Base-by-base conservation (phyloP, 805 yeast species). In the Saturnispora quitensis region DNA sequence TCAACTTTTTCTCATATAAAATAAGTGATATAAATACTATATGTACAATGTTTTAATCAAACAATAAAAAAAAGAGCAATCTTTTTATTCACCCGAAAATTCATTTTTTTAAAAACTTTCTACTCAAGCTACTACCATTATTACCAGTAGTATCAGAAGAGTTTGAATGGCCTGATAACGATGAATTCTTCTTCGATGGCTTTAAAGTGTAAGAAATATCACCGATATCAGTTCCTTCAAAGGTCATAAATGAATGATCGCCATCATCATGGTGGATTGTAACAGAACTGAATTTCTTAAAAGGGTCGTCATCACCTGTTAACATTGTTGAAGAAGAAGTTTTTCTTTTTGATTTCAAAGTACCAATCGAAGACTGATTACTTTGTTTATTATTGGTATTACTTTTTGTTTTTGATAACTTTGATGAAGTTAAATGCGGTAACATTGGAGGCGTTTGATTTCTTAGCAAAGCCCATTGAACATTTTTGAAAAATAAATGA, bases 381-480 rank as follows among this genome's bases (percentile, higher is more conserved):
- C 56, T 45, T 40, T 47, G 52, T 38, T 56, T 56, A 27, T 50
- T 51, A 36, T 50, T 51, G 31, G 53, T 47, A 5, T 53, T 45
- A 40, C 55, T 52, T 18, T 55, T 59, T 4, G 40, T 18, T 18
- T 43, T 52, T 28, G 60, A 56, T 18, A 42, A 43, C 36, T 60
- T 62, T 47, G 59, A 61, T 25, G 59, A 59, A 13, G 64, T 60
- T 42, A 89, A 74, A 0, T 85, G 85, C 0, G 99, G 99, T 17
- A 93, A 83, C 82, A 93, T 83, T 15, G 99, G 99, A 1, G 99
- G 98, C 53, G 85, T 84, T 64, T 85, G 93, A 66, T 93, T 87
- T 60, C 99, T 77, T 52, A 93, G 71, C 53, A 93, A 73, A 0
- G 99, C 97, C 99, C 99, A 93, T 65, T 89, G 96, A 1, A 88